Evolutionary conservation across 2,329 filamentous ascomycete species (phyloP), one percentile per base, ranked within the genome.

Genomic region (Bimuria novae-zelandiae): DNA sequence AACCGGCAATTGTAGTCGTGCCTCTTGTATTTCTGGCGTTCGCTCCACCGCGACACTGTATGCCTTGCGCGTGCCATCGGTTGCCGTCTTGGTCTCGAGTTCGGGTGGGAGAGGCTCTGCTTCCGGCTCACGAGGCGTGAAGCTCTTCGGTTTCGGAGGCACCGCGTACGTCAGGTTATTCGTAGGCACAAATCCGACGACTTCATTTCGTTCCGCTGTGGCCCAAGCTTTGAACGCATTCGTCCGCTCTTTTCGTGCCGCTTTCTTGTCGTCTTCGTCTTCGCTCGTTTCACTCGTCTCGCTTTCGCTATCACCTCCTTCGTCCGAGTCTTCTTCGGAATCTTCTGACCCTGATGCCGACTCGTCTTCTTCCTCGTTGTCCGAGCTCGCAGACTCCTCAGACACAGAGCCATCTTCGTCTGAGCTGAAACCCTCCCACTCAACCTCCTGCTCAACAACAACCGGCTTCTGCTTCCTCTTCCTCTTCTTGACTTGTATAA

Each of bases 151-250:
- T 60, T 84, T 83, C 2, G 68, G 49, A 17, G 61, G 61, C 37
- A 65, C 52, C 45, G 65, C 71, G 60, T 67, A 71, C 61, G 61
- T 70, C 43, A 63, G 59, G 56, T 64, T 68, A 36, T 64, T 71
- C 8, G 78, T 79, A 11, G 84, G 83, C 16, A 77, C 79, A 62
- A 86, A 87, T 5, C 92, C 92, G 27, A 95, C 79, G 4, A 89
- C 88, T 63, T 93, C 84, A 64, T 97, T 96, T 52, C 92, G 84
- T 73, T 94, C 89, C 63, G 90, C 85, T 25, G 87, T 86, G 17
- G 94, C 94, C 94, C 94, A 99, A 2, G 88, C 83, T 73, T 97
- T 97, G 80, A 99, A 99, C 0, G 90, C 91, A 1, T 85, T 88
- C 36, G 80, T 75, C 19, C 79, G 72, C 51, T 76, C 76, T 57